A percentile compares a stretch with the other conserved stretches of the same genome.
Conservation (phyloP, 768 basidiomycete species). For the Hemileccinum rubropunctum region DNA sequence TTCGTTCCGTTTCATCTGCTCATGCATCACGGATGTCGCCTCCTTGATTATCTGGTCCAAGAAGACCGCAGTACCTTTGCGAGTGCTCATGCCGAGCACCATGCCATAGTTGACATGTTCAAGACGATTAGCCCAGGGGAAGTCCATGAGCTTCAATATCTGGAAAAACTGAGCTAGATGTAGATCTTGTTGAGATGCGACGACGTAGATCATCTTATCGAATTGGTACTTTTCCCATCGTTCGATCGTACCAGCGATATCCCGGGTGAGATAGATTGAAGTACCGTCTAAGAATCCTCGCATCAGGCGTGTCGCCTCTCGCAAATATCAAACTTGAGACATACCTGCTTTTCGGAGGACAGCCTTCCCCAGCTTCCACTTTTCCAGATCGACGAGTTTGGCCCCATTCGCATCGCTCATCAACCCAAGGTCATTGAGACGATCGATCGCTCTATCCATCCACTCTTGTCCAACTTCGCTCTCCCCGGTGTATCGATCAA, state of each 20-base stretch:
- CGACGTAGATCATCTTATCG: slow-evolving; percentile 92
- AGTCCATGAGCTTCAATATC: slow-evolving; percentile 84
- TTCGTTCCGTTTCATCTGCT: slow-evolving; percentile 93
- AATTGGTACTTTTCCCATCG: slow-evolving; percentile 90
- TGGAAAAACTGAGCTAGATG: slow-evolving; percentile 94
- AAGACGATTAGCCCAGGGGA: slow-evolving; percentile 79
- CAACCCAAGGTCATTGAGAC: slow-evolving; percentile 68
- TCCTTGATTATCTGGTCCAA: slow-evolving; percentile 90
- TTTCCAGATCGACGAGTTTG: slow-evolving; percentile 81
- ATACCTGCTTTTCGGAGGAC: slow-evolving; percentile 83
- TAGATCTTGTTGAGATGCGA: slow-evolving; percentile 82
- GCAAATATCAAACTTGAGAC: slow-evolving; percentile 6
- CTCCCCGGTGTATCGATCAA: slow-evolving; percentile 92
- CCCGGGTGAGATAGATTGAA: slow-evolving; percentile 91
- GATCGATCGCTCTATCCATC: slow-evolving; percentile 68
- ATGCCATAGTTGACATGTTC: slow-evolving; percentile 91
- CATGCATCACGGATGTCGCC: slow-evolving; percentile 87
- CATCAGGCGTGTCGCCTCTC: not conserved
- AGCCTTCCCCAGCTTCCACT: slow-evolving; percentile 90
- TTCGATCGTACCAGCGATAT: slow-evolving; percentile 92
- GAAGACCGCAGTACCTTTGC: slow-evolving; percentile 93
- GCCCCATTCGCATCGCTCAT: slow-evolving; percentile 79
- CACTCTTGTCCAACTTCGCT: slow-evolving; percentile 71
- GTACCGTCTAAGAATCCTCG: slow-evolving; percentile 65
- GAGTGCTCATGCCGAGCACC: slow-evolving; percentile 93